These are phyloP conservation scores for Macrolepiota albuminosa DNA, from an alignment of 768 basidiomycete genomes.

Conservation along the genomic window DNA sequence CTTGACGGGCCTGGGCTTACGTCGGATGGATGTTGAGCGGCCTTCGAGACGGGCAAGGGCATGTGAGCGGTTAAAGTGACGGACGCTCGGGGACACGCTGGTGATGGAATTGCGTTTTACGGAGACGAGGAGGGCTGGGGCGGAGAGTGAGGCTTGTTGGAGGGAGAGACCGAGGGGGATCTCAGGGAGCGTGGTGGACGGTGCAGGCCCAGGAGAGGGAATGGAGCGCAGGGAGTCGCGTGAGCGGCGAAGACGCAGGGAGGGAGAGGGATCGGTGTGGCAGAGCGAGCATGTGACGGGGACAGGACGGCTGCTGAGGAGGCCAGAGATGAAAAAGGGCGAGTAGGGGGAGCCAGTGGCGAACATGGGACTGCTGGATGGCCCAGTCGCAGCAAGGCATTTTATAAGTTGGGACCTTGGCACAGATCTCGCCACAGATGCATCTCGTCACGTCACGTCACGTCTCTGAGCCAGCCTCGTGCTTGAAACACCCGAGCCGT, in stretches of 20 bases:
- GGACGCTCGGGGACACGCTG: slow-evolving; percentile 42
- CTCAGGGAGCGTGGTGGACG: slow-evolving; percentile 47
- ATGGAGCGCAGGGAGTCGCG: slow-evolving; percentile 41
- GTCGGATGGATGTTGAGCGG: slow-evolving; percentile 24
- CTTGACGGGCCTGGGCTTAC: slow-evolving; percentile 17
- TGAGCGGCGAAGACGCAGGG: slow-evolving; percentile 25
- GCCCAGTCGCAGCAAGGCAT: not conserved
- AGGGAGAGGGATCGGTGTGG: too few species aligned
- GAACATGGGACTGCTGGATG: slow-evolving; percentile 25
- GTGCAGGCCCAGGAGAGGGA: slow-evolving; percentile 58
- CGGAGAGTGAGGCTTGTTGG: slow-evolving; percentile 13
- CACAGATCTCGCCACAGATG: slow-evolving; percentile 6
- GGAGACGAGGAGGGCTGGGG: slow-evolving; percentile 18
- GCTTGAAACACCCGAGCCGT: not conserved
- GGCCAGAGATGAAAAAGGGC: slow-evolving; percentile 61
- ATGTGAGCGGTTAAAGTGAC: slow-evolving; percentile 46
- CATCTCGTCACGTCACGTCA: not conserved
- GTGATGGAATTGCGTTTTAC: slow-evolving; percentile 20
- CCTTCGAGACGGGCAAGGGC: slow-evolving; percentile 67
- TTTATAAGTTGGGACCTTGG: slow-evolving; percentile 2
- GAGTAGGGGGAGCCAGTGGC: slow-evolving; percentile 48
- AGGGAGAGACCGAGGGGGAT: slow-evolving; percentile 20
- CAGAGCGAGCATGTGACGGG: too few species aligned
- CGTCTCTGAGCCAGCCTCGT: not conserved
- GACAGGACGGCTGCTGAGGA: slow-evolving; percentile 38